Base-by-base conservation (phyloP, 352 stramenopile genomes). In the Aphanomyces astaci region DNA sequence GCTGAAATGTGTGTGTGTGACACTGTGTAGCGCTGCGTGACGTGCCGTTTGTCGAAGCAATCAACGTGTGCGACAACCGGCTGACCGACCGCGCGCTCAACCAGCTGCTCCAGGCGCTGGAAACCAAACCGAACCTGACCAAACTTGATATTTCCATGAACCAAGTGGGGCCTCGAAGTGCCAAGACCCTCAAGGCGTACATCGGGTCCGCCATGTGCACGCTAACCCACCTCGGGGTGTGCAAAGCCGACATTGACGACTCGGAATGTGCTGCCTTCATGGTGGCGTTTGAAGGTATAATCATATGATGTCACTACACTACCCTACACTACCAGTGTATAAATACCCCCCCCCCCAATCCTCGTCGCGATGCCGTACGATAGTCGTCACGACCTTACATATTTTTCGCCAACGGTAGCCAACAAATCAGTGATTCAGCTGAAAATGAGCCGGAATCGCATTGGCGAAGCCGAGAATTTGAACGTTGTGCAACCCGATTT, bases 241-340 rank as follows among this genome's bases (percentile, higher is more conserved):
- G 87, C 43, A 73, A 85, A 40, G 77, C 81, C 5, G 73, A 82
- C 39, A 70, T 90, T 25, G 79, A 82, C 65, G 82, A 90, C 39
- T 63, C 76, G n/a, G 89, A 97, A 59, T 94, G 84, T 39, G 81
- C 83, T 2, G 79, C 87, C 19, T 92, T 95, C 64, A 92, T 93
- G 84, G 80, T 75, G 1, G 83, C 86, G 4, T 87, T 96, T 36
- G 78, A 88, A 63, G 80, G 62, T 68, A 59, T n/a, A n/a, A n/a
- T n/a, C n/a, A n/a, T n/a, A n/a, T n/a, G n/a, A n/a, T n/a, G n/a
- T n/a, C n/a, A n/a, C n/a, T n/a, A n/a, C n/a, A n/a, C n/a, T n/a
- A n/a, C n/a, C n/a, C n/a, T n/a, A n/a, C n/a, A n/a, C n/a, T n/a
- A n/a, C n/a, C n/a, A n/a, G n/a, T n/a, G n/a, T n/a, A n/a, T n/a